phyloP scores from a whole-genome alignment of 2,329 filamentous ascomycete genomes.

The Sarocladium kiliense region DNA sequence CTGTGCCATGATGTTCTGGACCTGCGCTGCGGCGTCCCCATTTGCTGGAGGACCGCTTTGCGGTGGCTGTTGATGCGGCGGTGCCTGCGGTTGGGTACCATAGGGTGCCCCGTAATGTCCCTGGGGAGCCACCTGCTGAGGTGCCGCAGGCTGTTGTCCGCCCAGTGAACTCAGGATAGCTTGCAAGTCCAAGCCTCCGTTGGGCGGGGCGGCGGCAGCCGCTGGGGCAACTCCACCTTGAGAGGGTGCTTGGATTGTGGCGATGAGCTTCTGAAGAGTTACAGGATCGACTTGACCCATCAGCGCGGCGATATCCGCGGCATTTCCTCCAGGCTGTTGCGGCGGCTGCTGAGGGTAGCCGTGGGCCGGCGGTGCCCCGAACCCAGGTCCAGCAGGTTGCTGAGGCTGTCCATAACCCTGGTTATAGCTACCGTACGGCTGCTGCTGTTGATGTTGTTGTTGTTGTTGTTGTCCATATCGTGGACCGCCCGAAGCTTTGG shows the following conservation, averaged over 20 bases:
- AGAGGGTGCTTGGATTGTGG: slow-evolving; percentile 42
- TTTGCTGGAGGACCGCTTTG: slow-evolving; percentile 14
- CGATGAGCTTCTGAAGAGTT: slow-evolving; percentile 65
- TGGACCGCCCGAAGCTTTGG: slow-evolving; percentile 44
- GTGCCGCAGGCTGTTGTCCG: slow-evolving; percentile 16
- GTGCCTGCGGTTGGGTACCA: slow-evolving; percentile 21
- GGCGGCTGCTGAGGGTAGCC: slow-evolving; percentile 29
- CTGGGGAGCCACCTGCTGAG: slow-evolving; percentile 19
- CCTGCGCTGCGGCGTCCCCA: slow-evolving; percentile 42
- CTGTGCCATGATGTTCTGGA: slow-evolving; percentile 72
- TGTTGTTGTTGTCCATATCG: slow-evolving; percentile 25
- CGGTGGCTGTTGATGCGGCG: slow-evolving; percentile 18
- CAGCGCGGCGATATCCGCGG: slow-evolving; percentile 55
- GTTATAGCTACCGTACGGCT: slow-evolving; percentile 25
- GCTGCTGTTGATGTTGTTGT: slow-evolving; percentile 23
- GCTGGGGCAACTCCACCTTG: slow-evolving; percentile 14
- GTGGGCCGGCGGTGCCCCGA: slow-evolving; percentile 17
- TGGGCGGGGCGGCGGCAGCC: slow-evolving; percentile 14
- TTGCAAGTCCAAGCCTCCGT: slow-evolving; percentile 37
- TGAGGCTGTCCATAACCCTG: slow-evolving; percentile 14
- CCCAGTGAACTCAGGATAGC: slow-evolving; percentile 38
- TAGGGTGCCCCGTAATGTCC: slow-evolving; percentile 24
- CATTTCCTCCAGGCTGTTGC: slow-evolving; percentile 23
- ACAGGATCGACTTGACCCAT: slow-evolving; percentile 64
- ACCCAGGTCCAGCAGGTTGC: slow-evolving; percentile 16